Conservation (phyloP, 1,139 yeast genomes). For the Hemisphaericaspora xylanilytica region DNA sequence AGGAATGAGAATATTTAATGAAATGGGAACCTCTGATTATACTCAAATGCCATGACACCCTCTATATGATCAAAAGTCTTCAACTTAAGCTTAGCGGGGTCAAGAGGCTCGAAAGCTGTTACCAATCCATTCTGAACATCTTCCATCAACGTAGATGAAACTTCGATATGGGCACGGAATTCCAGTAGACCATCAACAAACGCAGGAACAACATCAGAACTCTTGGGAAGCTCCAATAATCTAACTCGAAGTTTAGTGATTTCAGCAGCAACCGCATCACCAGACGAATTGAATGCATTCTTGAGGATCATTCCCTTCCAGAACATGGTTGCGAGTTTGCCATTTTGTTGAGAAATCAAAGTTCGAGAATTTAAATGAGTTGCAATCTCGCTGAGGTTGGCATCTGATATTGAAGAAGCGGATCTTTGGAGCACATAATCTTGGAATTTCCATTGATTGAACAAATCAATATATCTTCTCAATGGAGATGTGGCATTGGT, state of each 20-base stretch:
- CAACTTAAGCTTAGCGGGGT: slow-evolving; percentile 19
- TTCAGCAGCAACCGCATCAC: slow-evolving; percentile 4
- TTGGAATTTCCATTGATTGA: slow-evolving; percentile 64
- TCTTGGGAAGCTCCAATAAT: slow-evolving; percentile 17
- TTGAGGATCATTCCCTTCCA: slow-evolving; percentile 41
- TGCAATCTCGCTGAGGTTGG: slow-evolving; percentile 6
- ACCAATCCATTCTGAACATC: slow-evolving; percentile 21
- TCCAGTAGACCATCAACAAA: slow-evolving; percentile 27
- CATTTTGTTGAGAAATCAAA: background rate
- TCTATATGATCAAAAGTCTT: slow-evolving; percentile 34
- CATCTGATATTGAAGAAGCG: slow-evolving; percentile 5
- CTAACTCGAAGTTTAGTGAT: background rate
- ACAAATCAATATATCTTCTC: slow-evolving; percentile 78
- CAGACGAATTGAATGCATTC: slow-evolving; percentile 22
- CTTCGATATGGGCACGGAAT: slow-evolving; percentile 25
- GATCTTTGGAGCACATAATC: slow-evolving; percentile 18
- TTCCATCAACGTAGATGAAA: slow-evolving; percentile 19
- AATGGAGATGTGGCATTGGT: slow-evolving; percentile 87
- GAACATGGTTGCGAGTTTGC: slow-evolving; percentile 17
- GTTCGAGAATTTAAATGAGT: slow-evolving; percentile 8
- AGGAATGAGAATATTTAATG: background rate
- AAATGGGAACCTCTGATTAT: slow-evolving; percentile 4
- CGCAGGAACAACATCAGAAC: slow-evolving; percentile 25
- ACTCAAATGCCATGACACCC: slow-evolving; percentile 27
- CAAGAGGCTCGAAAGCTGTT: slow-evolving; percentile 24